These are phyloP conservation scores for Penicillium parvum DNA, from an alignment of 495 filamentous ascomycete species.

Conservation along the genomic window DNA sequence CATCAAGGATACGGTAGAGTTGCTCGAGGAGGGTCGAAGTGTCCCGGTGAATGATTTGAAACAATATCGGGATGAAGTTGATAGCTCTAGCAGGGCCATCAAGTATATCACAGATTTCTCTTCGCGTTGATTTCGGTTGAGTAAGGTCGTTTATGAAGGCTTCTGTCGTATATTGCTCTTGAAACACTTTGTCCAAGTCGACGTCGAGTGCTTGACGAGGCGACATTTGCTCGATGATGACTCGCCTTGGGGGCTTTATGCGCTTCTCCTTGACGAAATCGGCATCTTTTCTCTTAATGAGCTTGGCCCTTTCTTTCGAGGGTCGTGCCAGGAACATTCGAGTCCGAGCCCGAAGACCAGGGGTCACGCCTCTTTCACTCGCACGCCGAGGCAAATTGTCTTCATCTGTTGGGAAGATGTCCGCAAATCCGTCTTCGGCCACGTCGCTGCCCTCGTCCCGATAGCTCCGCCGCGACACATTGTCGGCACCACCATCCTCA, in stretches of 20 bases:
- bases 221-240: conserved; percentile 10
- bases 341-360: too few relatives aligned
- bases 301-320: too few relatives aligned
- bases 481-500: too few relatives aligned
- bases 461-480: too few relatives aligned
- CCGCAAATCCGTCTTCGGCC: neutral
- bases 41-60: conserved; percentile 8
- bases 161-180: neutral
- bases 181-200: conserved; percentile 11
- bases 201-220: conserved; percentile 1
- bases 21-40: conserved; percentile 7
- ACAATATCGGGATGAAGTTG: neutral
- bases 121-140: conserved; percentile 1
- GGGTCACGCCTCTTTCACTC: neutral
- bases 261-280: too few relatives aligned
- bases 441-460: too few relatives aligned
- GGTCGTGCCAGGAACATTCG: too few relatives aligned
- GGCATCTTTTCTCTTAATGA: too few relatives aligned
- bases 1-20: conserved; percentile 6
- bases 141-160: neutral
- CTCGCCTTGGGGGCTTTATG: too few relatives aligned
- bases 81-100: neutral
- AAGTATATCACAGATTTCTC: neutral
- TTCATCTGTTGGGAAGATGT: too few relatives aligned
- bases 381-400: neutral